A percentile compares a stretch with the other conserved stretches of the same genome.
phyloP scores from a whole-genome alignment of 2,329 filamentous ascomycete genomes.

The Hymenoscyphus repandus region DNA sequence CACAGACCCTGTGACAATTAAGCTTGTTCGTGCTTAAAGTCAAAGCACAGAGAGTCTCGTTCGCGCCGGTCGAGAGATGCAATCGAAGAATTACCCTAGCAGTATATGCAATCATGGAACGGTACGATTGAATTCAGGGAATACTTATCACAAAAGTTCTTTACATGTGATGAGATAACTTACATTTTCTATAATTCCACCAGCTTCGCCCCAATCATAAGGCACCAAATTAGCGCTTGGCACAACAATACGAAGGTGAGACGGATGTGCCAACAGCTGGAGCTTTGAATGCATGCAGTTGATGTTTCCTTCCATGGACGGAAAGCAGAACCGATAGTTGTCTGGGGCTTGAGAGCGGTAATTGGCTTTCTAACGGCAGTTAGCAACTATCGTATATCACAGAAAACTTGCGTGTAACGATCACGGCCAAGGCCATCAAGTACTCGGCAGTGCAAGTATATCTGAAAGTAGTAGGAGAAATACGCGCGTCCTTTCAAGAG shows the following conservation, averaged over 20 bases:
- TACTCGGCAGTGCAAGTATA: too few relatives aligned
- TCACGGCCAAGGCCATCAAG: not conserved
- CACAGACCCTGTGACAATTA: not conserved
- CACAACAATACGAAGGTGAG: conserved; percentile 72
- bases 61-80: too few relatives aligned
- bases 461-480: too few relatives aligned
- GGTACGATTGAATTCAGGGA: too few relatives aligned
- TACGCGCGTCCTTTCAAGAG: too few relatives aligned
- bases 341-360: conserved; percentile 45
- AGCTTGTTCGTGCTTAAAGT: not conserved
- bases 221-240: conserved; percentile 81
- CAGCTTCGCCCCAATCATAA: conserved; percentile 66
- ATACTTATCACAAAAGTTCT: too few relatives aligned
- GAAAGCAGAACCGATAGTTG: conserved; percentile 73
- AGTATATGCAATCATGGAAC: too few relatives aligned
- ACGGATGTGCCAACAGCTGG: conserved; percentile 75
- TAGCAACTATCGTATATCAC: conserved; percentile 4
- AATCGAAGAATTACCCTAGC: too few relatives aligned
- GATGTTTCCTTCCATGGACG: conserved; percentile 61
- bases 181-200: conserved; percentile 81
- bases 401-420: not conserved
- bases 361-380: conserved; percentile 39
- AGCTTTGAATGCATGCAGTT: conserved; percentile 92
- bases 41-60: not conserved
- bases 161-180: conserved; percentile 20